Evolutionary conservation across 306 rosid genomes (phyloP).

Genomic region (Prunus davidiana): DNA sequence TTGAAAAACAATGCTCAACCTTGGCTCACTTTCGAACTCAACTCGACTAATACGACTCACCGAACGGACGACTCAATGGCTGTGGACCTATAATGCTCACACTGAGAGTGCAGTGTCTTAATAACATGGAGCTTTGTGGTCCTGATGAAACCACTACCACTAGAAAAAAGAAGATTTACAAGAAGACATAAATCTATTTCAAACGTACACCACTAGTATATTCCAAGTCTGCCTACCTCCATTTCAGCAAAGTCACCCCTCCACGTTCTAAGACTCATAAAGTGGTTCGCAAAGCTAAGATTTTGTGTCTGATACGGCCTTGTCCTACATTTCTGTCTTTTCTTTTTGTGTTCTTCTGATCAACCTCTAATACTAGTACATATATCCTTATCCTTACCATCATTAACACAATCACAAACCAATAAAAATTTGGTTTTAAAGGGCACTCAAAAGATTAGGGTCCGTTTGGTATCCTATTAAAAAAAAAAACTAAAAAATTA

Average conservation of each 20-base stretch:
- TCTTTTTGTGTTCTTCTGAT: constrained; percentile 10
- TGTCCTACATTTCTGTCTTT: constrained; percentile 30
- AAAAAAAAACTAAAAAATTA: no score
- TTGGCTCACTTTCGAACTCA: not conserved
- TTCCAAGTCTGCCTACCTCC: constrained; percentile 13
- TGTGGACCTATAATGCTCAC: not conserved
- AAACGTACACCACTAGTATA: constrained; percentile 35
- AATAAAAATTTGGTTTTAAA: not conserved
- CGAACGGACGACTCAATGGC: not conserved
- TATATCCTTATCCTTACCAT: not conserved
- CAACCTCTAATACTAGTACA: constrained; percentile 10
- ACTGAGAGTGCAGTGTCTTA: not conserved
- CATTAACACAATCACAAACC: not conserved
- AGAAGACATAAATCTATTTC: constrained; percentile 35
- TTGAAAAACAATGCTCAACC: not conserved
- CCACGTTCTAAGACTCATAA: constrained; percentile 36
- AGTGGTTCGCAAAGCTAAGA: constrained; percentile 22
- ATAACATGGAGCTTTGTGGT: constrained; percentile 30
- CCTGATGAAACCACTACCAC: constrained; percentile 48
- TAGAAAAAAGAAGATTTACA: constrained; percentile 3
- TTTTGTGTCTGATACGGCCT: constrained; percentile 26
- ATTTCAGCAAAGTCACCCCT: constrained; percentile 25
- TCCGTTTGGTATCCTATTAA: fast-evolving
- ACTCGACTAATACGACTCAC: not conserved
- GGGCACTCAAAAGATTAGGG: no score